These are phyloP conservation scores for Leishmania aethiopica DNA, from an alignment of 208 protist genomes.

Conservation along the genomic window DNA sequence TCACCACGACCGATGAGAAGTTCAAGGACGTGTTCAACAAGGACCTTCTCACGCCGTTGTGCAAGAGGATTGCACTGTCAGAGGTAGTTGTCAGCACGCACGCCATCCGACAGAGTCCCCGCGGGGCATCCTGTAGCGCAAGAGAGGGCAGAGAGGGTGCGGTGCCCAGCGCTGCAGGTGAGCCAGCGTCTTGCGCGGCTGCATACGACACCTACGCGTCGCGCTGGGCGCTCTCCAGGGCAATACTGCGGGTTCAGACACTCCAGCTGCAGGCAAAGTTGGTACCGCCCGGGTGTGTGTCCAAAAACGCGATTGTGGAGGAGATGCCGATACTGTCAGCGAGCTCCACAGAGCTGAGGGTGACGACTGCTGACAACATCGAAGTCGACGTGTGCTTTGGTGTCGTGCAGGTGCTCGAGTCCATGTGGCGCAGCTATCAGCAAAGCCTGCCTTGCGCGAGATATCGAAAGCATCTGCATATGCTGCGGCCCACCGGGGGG, in stretches of 20 bases:
- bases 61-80: conserved; percentile 15
- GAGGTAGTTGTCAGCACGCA: conserved; percentile 24
- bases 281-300: conserved; percentile 4
- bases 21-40: conserved; percentile 49
- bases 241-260: conserved; percentile 13
- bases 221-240: conserved; percentile 26
- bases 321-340: conserved; percentile 9
- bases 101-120: background rate
- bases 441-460: conserved; percentile 53
- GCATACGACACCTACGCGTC: conserved; percentile 13
- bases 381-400: conserved; percentile 59
- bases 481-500: conserved; percentile 24
- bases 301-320: conserved; percentile 12
- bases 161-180: background rate
- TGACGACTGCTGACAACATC: conserved; percentile 20
- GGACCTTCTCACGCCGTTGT: conserved; percentile 18
- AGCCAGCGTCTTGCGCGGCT: background rate
- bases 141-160: background rate
- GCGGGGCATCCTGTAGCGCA: background rate
- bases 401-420: conserved; percentile 36
- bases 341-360: conserved; percentile 25
- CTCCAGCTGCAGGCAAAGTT: conserved; percentile 30
- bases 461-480: conserved; percentile 63
- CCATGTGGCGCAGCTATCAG: conserved; percentile 45
- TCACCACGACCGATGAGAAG: conserved; percentile 53